Base-by-base conservation (phyloP, 2,329 filamentous ascomycete species). In the Myrmaecium sp. region DNA sequence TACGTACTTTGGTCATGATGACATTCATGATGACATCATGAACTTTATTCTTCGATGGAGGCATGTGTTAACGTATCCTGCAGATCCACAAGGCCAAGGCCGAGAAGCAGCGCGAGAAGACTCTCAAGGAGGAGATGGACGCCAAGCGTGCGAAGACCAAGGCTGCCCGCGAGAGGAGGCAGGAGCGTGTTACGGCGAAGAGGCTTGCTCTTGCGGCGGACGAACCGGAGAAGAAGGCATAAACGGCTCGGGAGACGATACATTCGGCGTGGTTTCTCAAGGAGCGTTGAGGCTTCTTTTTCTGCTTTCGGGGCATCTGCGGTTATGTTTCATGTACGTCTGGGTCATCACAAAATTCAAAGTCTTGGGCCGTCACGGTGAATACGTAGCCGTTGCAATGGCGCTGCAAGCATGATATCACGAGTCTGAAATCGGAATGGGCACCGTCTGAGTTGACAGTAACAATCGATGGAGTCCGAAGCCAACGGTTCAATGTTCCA, bases 21-120 rank as follows among this genome's bases (percentile, higher is more conserved):
- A n/a, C n/a, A n/a, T 29, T 30, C 31, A 31, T 35, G 17, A 26
- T 34, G 33, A 49, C 43, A 49, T 50, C 43, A 52, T 49, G 39
- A n/a, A 47, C 32, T 42, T 32, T 33, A 29, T 27, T 33, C 36
- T 35, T 26, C 31, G 32, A 11, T n/a, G n/a, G n/a, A 26, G 29
- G 21, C 26, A 21, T 33, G 28, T 33, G 41, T 42, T 49, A 29
- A 50, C 42, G 46, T 38, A 33, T 23, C 29, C 23, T 28, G 49
- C 52, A 98, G 89, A 95, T 98, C 60, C 89, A 98, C 80, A 91
- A 84, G 66, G 89, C 89, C 68, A 98, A 98, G 81, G 89, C 89
- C 51, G 89, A 98, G 81, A 91, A 92, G 71, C 72, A 74, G 43
- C 89, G 89, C 63, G 89, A 95, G 78, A 74, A 74, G 65, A 64